Base-by-base conservation (phyloP, 805 yeast species). In the Hanseniaspora vineae region DNA sequence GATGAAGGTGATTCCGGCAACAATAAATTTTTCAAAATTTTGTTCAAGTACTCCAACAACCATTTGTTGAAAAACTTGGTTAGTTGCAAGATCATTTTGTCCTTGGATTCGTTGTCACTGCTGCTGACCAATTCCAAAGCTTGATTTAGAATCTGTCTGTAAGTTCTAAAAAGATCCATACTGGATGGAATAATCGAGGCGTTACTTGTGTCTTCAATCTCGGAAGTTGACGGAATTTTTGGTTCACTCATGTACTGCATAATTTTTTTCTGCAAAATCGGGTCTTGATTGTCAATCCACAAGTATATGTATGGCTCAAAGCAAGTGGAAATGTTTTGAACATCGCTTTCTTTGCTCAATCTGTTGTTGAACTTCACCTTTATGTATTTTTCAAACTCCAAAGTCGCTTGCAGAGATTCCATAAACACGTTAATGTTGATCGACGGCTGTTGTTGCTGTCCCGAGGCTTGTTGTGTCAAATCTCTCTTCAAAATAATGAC, bases 251-350 rank as follows among this genome's bases (percentile, higher is more conserved):
- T 66, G 58, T 81, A 87, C 46, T 80, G 84, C 39, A 76, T 58
- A 48, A 89, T 68, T 55, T 82, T 84, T 8, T 72, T 67, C 39
- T 75, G 73, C 54, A 90, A 70, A 32, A 71, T 60, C 10, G 72
- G 68, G 51, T 85, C 88, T 64, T 92, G 97, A 57, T 86, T 84
- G 17, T 78, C 78, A 11, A 92, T 80, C 97, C 97, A 92, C 13
- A 86, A 64, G 39, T 75, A 75, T 44, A 92, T 68, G 59, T 83
- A 86, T 1, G 97, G 96, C 60, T 86, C 95, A 60, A 92, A 89
- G 33, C 81, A 78, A 43, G 69, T 71, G 2, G 47, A 33, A 5
- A 44, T 29, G 6, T 49, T 42, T 2, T 39, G 42, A 3, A 49
- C 33, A 19, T 64, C 61, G 42, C 69, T 70, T 11, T 66, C 70